A percentile compares a stretch with the other conserved stretches of the same genome.
Conservation (phyloP, 202 grass and related monocot species). For the Zizania palustris region DNA sequence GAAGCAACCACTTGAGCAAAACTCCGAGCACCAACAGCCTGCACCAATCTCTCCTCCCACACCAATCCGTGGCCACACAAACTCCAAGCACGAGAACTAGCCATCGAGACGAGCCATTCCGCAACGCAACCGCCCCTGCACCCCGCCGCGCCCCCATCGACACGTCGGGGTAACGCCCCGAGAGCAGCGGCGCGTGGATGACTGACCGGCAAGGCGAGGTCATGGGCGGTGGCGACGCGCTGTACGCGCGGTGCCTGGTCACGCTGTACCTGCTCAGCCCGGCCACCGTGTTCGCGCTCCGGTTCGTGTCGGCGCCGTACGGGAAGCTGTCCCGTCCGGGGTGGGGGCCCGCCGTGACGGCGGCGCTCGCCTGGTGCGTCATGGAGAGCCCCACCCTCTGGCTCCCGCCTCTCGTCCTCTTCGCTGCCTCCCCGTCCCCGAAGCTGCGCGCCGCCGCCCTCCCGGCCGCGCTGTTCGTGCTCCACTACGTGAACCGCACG, state of each 20-base stretch:
- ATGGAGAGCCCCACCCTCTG: slow-evolving; percentile 92
- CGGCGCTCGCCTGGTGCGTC: slow-evolving; percentile 69
- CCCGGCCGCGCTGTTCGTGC: slow-evolving; percentile 55
- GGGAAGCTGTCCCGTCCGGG: slow-evolving; percentile 68
- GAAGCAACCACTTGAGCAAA: too few species aligned
- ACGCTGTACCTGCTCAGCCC: slow-evolving; percentile 61
- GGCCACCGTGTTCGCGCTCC: slow-evolving; percentile 63
- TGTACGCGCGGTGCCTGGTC: slow-evolving; percentile 57
- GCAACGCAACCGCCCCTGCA: neutral
- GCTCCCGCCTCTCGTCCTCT: slow-evolving; percentile 55
- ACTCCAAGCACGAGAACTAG: too few species aligned
- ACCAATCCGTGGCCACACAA: too few species aligned
- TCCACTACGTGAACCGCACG: slow-evolving; percentile 76
- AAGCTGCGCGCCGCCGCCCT: slow-evolving; percentile 33
- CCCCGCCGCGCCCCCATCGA: too few species aligned
- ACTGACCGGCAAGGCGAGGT: neutral
- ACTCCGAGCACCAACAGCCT: too few species aligned
- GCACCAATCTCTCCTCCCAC: too few species aligned
- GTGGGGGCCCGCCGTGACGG: slow-evolving; percentile 60
- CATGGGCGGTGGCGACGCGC: slow-evolving; percentile 10
- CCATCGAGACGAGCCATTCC: neutral
- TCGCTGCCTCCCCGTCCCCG: slow-evolving; percentile 1
- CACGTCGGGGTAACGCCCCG: neutral
- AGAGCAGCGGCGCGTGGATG: neutral
- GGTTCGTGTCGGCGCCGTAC: slow-evolving; percentile 73